Percentiles rank a stretch among this genome's conserved stretches.
Conservation (phyloP, 352 stramenopile species). For the Phytophthora rubi region DNA sequence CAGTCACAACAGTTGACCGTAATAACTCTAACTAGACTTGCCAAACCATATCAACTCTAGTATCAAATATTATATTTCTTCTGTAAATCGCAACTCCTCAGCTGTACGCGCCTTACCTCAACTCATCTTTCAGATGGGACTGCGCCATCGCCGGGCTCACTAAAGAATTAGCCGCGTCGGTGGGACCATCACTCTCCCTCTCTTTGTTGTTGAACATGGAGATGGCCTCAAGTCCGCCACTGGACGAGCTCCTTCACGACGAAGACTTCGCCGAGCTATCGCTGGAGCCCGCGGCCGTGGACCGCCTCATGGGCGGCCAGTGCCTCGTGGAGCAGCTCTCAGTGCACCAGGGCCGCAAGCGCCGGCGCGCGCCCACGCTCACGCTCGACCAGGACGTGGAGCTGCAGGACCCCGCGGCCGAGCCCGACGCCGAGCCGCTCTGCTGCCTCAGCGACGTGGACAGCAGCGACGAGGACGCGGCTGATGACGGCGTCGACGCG, state of each 20-base stretch:
- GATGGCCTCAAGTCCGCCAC: slow-evolving; percentile 7
- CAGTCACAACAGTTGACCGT: no score
- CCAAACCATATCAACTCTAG: background rate
- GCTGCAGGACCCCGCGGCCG: slow-evolving; percentile 4
- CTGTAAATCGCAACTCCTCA: no score
- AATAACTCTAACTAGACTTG: slow-evolving; percentile 5
- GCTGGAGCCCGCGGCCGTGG: slow-evolving; percentile 37
- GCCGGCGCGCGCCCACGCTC: slow-evolving; percentile 15
- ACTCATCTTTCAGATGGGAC: background rate
- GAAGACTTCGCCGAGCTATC: slow-evolving; percentile 49
- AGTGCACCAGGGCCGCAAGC: slow-evolving; percentile 29
- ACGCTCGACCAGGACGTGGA: slow-evolving; percentile 10
- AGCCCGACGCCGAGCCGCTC: slow-evolving; percentile 8
- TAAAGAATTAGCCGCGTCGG: slow-evolving; percentile 17
- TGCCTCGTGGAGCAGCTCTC: slow-evolving; percentile 54
- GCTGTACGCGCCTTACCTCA: background rate
- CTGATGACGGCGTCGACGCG: slow-evolving; percentile 42
- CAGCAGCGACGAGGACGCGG: slow-evolving; percentile 30
- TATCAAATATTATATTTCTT: background rate
- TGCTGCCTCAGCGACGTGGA: slow-evolving; percentile 28
- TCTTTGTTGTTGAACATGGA: background rate
- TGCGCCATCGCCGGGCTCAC: slow-evolving; percentile 10
- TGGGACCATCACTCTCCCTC: slow-evolving; percentile 24
- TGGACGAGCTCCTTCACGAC: slow-evolving; percentile 31
- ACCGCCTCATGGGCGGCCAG: slow-evolving; percentile 52